phyloP scores from a whole-genome alignment of 2,329 filamentous ascomycete species.

The Calonectria henricotiae region DNA sequence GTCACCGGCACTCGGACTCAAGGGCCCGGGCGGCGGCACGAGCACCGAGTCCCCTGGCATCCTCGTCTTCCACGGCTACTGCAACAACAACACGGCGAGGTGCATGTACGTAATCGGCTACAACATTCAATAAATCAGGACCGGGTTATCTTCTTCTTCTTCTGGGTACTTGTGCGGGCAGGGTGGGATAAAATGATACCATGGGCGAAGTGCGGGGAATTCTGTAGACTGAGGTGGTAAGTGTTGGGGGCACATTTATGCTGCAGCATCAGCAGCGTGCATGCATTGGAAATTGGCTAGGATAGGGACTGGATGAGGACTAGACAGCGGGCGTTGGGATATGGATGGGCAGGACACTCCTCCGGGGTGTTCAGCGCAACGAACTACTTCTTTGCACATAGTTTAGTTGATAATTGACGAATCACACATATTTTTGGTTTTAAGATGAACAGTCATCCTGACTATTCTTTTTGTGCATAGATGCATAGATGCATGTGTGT shows the following conservation, averaged over 20 bases:
- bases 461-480: neutral
- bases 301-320: neutral
- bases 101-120: constrained; percentile 59
- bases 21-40: constrained; percentile 62
- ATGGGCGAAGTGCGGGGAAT: neutral
- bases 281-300: constrained; percentile 17
- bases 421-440: neutral
- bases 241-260: constrained; percentile 2
- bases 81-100: constrained; percentile 50
- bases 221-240: constrained; percentile 9
- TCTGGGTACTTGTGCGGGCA: neutral
- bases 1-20: constrained; percentile 59
- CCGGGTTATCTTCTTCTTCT: neutral
- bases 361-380: constrained; percentile 10
- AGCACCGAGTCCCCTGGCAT: constrained; percentile 54
- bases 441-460: neutral
- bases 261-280: neutral
- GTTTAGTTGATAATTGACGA: constrained; percentile 19
- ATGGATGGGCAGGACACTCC: constrained; percentile 1
- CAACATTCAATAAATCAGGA: constrained; percentile 30
- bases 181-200: constrained; percentile 25
- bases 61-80: constrained; percentile 60
- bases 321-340: constrained; percentile 22
- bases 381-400: constrained; percentile 10
- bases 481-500: neutral